These are phyloP conservation scores for Lomentospora prolificans DNA, from an alignment of 2,329 filamentous ascomycete genomes.

Conservation along the genomic window DNA sequence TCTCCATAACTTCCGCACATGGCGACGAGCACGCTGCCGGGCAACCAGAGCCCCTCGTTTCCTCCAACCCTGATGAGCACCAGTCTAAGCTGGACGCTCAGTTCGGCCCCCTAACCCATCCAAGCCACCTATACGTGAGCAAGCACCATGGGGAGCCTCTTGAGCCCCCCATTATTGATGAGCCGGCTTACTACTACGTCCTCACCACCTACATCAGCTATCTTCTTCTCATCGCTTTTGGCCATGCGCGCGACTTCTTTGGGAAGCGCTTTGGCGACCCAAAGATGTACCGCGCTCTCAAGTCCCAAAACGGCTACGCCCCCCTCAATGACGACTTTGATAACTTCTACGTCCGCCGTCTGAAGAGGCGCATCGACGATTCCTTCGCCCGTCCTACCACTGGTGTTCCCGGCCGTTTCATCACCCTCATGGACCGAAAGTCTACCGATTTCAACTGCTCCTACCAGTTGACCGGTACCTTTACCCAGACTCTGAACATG, in stretches of 20 bases:
- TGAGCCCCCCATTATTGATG: conserved; percentile 78
- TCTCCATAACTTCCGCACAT: conserved; percentile 1
- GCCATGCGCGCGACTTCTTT: conserved; percentile 94
- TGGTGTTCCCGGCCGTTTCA: conserved; percentile 87
- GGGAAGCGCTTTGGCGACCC: conserved; percentile 87
- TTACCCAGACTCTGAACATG: conserved; percentile 93
- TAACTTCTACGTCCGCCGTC: conserved; percentile 88
- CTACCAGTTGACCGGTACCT: conserved; percentile 81
- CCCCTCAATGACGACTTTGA: conserved; percentile 97
- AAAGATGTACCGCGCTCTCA: conserved; percentile 72
- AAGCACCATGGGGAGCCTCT: conserved; percentile 74
- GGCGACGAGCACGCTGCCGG: conserved; percentile 47
- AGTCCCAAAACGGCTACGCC: conserved; percentile 78
- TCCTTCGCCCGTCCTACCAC: conserved; percentile 90
- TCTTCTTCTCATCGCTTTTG: conserved; percentile 87
- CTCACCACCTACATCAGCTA: conserved; percentile 98
- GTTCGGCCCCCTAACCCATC: conserved; percentile 76
- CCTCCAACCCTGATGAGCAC: conserved; percentile 66
- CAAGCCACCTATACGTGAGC: conserved; percentile 80
- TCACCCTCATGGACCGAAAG: conserved; percentile 83
- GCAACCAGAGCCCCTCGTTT: conserved; percentile 61
- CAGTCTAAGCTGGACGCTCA: conserved; percentile 76
- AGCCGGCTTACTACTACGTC: conserved; percentile 93
- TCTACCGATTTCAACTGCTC: conserved; percentile 87
- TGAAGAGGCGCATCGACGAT: conserved; percentile 94